These are phyloP conservation scores for Malus hybrid DNA, from an alignment of 331 rosid species.

Conservation along the genomic window DNA sequence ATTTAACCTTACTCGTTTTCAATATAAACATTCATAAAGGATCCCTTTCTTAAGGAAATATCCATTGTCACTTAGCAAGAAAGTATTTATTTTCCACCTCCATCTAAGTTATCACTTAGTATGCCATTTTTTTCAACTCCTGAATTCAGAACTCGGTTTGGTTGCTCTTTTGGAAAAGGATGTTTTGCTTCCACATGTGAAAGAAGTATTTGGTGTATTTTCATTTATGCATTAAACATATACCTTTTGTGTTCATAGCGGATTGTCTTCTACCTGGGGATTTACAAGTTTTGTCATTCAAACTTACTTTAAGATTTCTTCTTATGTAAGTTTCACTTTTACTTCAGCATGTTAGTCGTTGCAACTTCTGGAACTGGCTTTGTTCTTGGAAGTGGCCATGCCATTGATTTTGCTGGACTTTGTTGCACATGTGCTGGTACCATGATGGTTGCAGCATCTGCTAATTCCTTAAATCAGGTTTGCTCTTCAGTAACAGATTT, in stretches of 20 bases:
- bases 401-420: conserved; percentile 53
- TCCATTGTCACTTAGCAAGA: too few species aligned
- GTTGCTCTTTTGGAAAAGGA: neutral
- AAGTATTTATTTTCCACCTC: neutral
- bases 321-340: neutral
- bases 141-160: neutral
- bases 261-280: neutral
- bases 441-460: conserved; percentile 99
- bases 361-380: conserved; percentile 98
- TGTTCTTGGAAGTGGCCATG: conserved; percentile 74
- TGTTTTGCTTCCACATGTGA: neutral
- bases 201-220: neutral
- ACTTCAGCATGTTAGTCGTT: conserved; percentile 84
- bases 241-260: neutral
- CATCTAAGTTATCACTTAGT: neutral
- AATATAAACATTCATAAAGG: too few species aligned
- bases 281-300: neutral
- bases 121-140: neutral
- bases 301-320: neutral
- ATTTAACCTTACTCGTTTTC: too few species aligned
- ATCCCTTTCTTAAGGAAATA: too few species aligned
- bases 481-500: neutral
- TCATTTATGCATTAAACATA: neutral
- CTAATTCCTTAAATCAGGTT: conserved; percentile 92
- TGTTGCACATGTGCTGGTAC: conserved; percentile 90